Conservation (phyloP, 306 rosid species). For the Vachellia pachyceras region DNA sequence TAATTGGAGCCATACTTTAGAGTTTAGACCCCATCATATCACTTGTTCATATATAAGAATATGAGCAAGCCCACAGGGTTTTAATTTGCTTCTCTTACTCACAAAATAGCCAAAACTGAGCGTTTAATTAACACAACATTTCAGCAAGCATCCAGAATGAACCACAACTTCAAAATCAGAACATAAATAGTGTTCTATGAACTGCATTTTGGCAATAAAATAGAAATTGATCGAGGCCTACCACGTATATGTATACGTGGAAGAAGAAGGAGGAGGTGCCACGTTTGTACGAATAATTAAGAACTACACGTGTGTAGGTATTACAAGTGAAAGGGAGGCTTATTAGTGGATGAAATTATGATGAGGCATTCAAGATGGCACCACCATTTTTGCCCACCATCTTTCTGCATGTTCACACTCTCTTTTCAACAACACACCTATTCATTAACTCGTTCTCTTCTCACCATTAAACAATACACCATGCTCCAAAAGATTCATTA, state of each 20-base stretch:
- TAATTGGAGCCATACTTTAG: no score
- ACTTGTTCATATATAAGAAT: no score
- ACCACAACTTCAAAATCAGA: neutral
- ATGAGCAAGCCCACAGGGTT: no score
- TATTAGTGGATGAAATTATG: conserved; percentile 56
- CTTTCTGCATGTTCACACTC: conserved; percentile 37
- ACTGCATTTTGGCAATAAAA: no score
- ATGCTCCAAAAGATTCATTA: neutral
- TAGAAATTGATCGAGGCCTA: no score
- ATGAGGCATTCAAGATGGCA: conserved; percentile 35
- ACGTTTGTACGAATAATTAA: neutral
- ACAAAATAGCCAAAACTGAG: no score
- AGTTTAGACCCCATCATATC: no score
- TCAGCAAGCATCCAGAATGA: neutral
- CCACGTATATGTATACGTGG: neutral
- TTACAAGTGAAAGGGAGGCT: conserved; percentile 37
- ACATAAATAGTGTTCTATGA: no score
- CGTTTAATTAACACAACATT: no score
- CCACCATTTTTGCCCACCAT: conserved; percentile 11
- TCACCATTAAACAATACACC: conserved; percentile 10
- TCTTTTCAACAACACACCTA: neutral
- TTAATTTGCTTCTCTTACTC: neutral
- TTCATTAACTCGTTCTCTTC: neutral
- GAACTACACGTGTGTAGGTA: conserved; percentile 42
- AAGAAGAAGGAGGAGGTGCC: neutral